phyloP scores from a whole-genome alignment of 768 basidiomycete genomes.

The Crucibulum laeve region DNA sequence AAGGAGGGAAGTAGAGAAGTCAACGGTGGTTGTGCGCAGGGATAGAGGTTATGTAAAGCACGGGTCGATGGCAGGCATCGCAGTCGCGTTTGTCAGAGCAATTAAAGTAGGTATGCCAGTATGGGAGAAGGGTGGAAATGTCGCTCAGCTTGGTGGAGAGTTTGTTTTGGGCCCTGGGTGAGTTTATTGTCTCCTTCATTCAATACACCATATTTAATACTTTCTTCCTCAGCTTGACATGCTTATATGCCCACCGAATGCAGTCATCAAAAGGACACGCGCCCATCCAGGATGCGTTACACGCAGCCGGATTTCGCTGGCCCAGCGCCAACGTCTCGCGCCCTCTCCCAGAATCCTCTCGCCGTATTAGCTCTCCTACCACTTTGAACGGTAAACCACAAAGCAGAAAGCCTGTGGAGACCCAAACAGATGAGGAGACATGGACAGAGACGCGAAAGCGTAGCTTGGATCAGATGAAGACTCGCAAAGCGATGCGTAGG shows the following conservation, averaged over 20 bases:
- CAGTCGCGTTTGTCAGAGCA: constrained; percentile 70
- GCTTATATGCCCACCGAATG: constrained; percentile 84
- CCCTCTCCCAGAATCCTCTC: background rate
- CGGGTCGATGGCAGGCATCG: constrained; percentile 60
- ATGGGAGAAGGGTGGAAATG: constrained; percentile 76
- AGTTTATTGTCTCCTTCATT: constrained; percentile 9
- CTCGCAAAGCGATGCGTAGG: too few species aligned
- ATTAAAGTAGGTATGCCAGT: constrained; percentile 75
- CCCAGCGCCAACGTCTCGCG: constrained; percentile 1
- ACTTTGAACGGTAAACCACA: too few species aligned
- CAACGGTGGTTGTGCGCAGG: constrained; percentile 3
- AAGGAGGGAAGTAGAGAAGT: constrained; percentile 2
- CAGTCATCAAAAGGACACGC: constrained; percentile 68
- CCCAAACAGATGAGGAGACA: too few species aligned
- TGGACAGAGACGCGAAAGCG: too few species aligned
- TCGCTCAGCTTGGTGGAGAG: constrained; percentile 84
- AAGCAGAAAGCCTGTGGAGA: too few species aligned
- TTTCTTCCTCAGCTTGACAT: constrained; percentile 45
- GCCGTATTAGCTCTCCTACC: too few species aligned
- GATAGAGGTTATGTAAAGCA: constrained; percentile 59
- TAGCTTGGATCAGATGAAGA: too few species aligned
- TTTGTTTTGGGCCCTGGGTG: constrained; percentile 55
- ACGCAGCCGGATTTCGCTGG: constrained; percentile 42
- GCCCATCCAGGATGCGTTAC: constrained; percentile 64
- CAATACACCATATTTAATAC: background rate